Base-by-base conservation (phyloP, 441 rosid species). In the Pelargonium hybrid region DNA sequence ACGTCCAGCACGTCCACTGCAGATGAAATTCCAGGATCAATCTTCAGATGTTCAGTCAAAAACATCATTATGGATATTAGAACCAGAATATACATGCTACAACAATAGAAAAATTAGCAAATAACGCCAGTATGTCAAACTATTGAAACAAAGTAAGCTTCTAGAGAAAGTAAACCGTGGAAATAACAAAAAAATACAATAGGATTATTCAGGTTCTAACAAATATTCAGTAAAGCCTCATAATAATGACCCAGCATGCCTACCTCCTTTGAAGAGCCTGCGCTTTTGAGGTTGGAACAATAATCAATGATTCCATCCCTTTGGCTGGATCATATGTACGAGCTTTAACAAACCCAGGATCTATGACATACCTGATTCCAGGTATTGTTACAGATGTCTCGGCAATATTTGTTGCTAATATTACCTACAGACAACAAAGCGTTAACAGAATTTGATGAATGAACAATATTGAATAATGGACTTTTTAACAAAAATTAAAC, bases 1-100 rank as follows among this genome's bases (percentile, higher is more conserved):
- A 76, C 98, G 97, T 65, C 96, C 98, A 69, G 97, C 97, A 15
- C 97, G 95, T 63, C 98, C 98, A 84, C 98, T 93, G 80, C 75
- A 81, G 31, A 20, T 75, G 73, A 73, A 82, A 50, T 67, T 8
- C 25, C 56, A 54, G 48, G 34, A 59, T 72, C 59, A 21, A 77
- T 65, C 37, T n/a, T 64, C 34, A 68, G 74, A 15, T 31, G 25
- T 62, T 45, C 45, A 59, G 57, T 17, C 56, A 21, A 66, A 59
- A 69, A 41, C 31, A 57, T 20, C 4, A 59, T 59, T 52, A 18
- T 29, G 65, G 41, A 65, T 26, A 29, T 59, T 3, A 47, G 5
- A 14, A 14, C 17, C 15, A 47, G 54, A 9, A 47, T 10, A 43
- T 43, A 43, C 9, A 59, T 59, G 65, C 5, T 8, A 59, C 65